Conservation (phyloP, 495 filamentous ascomycete genomes). For the Sabuloglossum arenarium region DNA sequence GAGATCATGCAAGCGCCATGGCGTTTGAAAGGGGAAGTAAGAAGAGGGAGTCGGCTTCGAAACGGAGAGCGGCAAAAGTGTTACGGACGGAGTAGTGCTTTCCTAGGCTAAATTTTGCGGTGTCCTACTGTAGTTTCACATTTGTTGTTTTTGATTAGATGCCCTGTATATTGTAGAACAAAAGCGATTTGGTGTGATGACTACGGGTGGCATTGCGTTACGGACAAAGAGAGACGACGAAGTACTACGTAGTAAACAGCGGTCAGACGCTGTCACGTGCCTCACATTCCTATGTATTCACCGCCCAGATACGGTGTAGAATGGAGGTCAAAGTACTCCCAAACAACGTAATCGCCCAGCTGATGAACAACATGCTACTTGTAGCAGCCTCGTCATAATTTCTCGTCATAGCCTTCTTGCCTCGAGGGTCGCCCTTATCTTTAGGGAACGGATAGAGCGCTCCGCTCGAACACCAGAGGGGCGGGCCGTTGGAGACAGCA, state of each 20-base stretch:
- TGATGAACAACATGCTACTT: neutral
- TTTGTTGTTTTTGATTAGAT: neutral
- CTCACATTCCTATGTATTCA: neutral
- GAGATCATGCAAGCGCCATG: slow-evolving; percentile 65
- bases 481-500: slow-evolving; percentile 1
- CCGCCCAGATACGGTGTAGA: too few species aligned
- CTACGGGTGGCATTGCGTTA: too few species aligned
- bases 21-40: slow-evolving; percentile 87
- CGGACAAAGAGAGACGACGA: too few species aligned
- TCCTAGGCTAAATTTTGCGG: too few species aligned
- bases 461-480: neutral
- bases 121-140: neutral
- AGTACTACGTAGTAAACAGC: too few species aligned
- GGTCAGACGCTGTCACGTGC: neutral
- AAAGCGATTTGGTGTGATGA: too few species aligned
- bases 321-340: too few species aligned
- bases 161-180: neutral
- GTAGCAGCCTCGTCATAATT: neutral
- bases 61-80: slow-evolving; percentile 58
- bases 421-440: neutral
- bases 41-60: slow-evolving; percentile 62
- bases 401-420: neutral
- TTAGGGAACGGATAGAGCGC: neutral
- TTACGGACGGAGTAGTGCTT: slow-evolving; percentile 56
- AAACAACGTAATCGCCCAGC: too few species aligned